Conservation (phyloP, 345 rosid species). For the Kandelia obovata region DNA sequence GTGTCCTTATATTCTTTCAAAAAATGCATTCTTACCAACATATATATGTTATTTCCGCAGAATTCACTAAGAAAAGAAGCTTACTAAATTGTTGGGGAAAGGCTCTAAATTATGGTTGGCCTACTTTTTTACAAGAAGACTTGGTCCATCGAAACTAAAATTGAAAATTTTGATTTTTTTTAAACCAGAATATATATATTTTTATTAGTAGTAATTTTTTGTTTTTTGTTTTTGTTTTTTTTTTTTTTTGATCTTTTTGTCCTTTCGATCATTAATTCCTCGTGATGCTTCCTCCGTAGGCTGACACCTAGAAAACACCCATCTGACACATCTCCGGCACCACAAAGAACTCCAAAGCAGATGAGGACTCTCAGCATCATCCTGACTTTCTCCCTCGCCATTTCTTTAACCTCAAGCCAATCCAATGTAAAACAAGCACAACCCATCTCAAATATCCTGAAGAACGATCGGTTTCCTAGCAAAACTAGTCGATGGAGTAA, state of each 20-base stretch:
- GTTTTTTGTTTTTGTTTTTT: too few species aligned
- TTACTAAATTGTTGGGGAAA: too few species aligned
- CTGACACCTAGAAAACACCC: background rate
- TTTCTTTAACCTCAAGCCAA: slow-evolving; percentile 20
- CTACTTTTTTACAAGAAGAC: too few species aligned
- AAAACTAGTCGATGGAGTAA: slow-evolving; percentile 38
- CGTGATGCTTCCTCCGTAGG: background rate
- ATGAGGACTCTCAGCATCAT: slow-evolving; percentile 4
- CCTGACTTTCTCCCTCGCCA: slow-evolving; percentile 22
- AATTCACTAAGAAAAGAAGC: too few species aligned
- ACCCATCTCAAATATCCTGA: slow-evolving; percentile 15
- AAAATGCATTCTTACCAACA: too few species aligned
- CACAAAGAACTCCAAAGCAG: background rate
- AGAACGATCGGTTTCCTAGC: slow-evolving; percentile 19
- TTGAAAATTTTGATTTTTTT: too few species aligned
- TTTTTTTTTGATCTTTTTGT: background rate
- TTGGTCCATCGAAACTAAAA: too few species aligned
- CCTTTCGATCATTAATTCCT: background rate
- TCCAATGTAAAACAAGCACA: slow-evolving; percentile 26
- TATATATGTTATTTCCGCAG: too few species aligned
- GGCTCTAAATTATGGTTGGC: too few species aligned
- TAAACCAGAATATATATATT: too few species aligned
- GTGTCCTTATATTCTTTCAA: too few species aligned
- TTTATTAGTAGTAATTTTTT: too few species aligned
- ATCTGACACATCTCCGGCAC: background rate